phyloP scores from a whole-genome alignment of 371 early-diverging fungal species.

The Mortierella sp. region DNA sequence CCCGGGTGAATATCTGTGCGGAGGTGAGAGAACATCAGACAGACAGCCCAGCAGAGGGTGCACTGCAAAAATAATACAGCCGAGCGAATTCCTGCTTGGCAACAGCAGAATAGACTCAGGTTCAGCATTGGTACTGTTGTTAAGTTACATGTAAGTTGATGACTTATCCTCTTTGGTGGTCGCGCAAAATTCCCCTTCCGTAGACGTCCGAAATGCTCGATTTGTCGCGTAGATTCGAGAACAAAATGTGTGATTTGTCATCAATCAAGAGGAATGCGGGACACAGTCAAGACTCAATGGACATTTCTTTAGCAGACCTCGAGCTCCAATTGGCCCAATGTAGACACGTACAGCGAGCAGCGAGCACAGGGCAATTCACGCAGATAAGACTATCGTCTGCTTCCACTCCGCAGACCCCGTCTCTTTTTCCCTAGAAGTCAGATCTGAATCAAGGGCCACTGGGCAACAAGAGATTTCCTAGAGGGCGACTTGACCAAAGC shows the following conservation, averaged over 20 bases:
- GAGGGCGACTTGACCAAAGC: too few relatives aligned
- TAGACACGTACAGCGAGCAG: not conserved
- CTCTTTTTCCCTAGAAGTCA: too few relatives aligned
- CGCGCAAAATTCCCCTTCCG: not conserved
- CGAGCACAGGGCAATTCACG: not conserved
- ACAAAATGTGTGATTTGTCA: not conserved
- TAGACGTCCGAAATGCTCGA: not conserved
- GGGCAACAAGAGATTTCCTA: too few relatives aligned
- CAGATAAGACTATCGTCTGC: too few relatives aligned
- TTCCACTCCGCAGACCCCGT: too few relatives aligned
- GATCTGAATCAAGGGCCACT: too few relatives aligned
- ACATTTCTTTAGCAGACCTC: not conserved
- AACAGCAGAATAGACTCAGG: not conserved
- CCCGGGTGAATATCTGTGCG: too few relatives aligned
- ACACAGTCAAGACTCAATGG: conserved; percentile 1
- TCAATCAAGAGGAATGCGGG: not conserved
- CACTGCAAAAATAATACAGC: not conserved
- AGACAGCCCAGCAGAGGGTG: not conserved
- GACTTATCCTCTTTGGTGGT: too few relatives aligned
- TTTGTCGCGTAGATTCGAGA: not conserved
- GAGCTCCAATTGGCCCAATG: not conserved
- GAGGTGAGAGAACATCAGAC: too few relatives aligned
- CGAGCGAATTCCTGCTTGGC: not conserved
- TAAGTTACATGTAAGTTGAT: too few relatives aligned
- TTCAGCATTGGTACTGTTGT: too few relatives aligned